A percentile compares a stretch with the other conserved stretches of the same genome.
Evolutionary conservation across 2,329 filamentous ascomycete genomes (phyloP).

Genomic region (Coniochaeta pulveracea): DNA sequence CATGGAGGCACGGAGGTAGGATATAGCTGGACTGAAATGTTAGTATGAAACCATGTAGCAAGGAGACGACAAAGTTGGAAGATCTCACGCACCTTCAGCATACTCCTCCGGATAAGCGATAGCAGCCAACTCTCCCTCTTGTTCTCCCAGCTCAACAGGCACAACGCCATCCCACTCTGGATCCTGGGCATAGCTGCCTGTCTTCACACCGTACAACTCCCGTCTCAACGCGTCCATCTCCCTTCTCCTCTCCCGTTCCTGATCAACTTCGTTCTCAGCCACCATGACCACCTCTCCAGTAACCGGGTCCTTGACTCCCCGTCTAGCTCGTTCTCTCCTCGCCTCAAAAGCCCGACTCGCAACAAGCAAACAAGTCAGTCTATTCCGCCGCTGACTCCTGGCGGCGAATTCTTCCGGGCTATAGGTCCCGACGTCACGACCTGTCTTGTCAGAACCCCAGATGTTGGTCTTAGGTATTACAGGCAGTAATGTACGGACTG

Average conservation of each 20-base stretch:
- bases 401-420: conserved; percentile 31
- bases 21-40: conserved; percentile 50
- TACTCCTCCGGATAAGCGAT: conserved; percentile 91
- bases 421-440: conserved; percentile 37
- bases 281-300: conserved; percentile 14
- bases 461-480: conserved; percentile 8
- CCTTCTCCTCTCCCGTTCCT: conserved; percentile 33
- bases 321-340: conserved; percentile 20
- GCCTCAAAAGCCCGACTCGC: conserved; percentile 32
- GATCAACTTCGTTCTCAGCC: conserved; percentile 27
- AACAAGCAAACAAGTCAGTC: conserved; percentile 29
- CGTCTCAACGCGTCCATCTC: conserved; percentile 39
- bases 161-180: conserved; percentile 75
- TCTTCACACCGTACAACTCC: conserved; percentile 41
- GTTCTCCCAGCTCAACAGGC: conserved; percentile 76
- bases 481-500: conserved; percentile 28
- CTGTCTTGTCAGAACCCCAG: conserved; percentile 41
- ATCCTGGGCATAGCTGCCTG: conserved; percentile 48
- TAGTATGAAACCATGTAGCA: conserved; percentile 4
- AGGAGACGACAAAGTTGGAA: conserved; percentile 2
- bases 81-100: conserved; percentile 52
- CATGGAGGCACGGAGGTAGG: conserved; percentile 92
- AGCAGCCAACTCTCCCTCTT: conserved; percentile 72
- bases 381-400: conserved; percentile 27
- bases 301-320: conserved; percentile 6